A percentile compares a stretch with the other conserved stretches of the same genome.
phyloP scores from a whole-genome alignment of 148 eudicot species.

The Agrostemma githago region DNA sequence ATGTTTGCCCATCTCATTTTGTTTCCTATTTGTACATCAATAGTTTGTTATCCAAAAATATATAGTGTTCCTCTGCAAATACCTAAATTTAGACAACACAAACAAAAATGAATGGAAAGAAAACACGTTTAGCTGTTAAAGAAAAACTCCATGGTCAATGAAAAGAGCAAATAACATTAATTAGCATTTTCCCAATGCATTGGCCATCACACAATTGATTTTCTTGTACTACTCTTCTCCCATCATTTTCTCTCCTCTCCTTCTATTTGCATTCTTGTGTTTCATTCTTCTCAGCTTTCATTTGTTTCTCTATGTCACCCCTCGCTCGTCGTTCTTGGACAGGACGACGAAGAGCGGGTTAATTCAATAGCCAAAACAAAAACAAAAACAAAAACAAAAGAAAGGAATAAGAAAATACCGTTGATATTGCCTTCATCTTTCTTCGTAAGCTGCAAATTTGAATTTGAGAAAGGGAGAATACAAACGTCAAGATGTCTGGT shows the following conservation, averaged over 20 bases:
- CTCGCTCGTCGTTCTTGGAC: constrained; percentile 25
- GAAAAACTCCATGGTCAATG: neutral
- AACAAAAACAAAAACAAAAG: no score
- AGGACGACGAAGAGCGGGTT: constrained; percentile 30
- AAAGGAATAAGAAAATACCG: neutral
- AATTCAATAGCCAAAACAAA: no score
- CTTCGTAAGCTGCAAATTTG: neutral
- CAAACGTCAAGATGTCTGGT: constrained; percentile 21
- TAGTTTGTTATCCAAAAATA: neutral
- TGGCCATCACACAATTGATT: constrained; percentile 9
- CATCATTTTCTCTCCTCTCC: constrained; percentile 5
- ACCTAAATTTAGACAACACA: neutral
- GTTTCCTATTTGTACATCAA: neutral
- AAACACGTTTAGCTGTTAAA: neutral
- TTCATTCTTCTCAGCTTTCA: neutral
- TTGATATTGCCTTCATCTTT: neutral
- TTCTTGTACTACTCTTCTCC: neutral
- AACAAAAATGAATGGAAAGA: neutral
- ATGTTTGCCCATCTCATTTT: no score
- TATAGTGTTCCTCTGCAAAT: neutral
- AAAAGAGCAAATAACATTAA: neutral
- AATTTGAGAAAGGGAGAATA: neutral
- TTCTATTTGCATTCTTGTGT: neutral
- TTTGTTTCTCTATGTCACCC: constrained; percentile 18
- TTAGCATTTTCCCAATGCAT: neutral